Evolutionary conservation across 2,329 filamentous ascomycete species (phyloP), one percentile per base, ranked within the genome.

Genomic region (Fulvia fulva): DNA sequence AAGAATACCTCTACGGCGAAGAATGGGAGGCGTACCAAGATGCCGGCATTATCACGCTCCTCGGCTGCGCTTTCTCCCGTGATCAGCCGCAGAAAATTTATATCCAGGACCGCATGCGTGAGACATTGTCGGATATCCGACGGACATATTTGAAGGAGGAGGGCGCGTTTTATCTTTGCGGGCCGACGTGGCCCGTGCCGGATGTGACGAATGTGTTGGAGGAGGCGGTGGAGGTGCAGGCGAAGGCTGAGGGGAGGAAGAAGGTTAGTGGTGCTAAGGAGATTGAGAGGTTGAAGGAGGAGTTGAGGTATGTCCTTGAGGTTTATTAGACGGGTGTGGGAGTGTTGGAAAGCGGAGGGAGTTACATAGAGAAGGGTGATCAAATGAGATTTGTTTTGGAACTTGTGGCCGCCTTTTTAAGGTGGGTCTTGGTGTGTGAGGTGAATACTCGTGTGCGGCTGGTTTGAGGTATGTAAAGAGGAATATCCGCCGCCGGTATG

Each of bases 71-170:
- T 45, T 99, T 99, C 82, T 96, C 90, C 59, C 88, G 94, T 73
- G 94, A 99, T 73, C 94, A 99, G 82, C 89, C 90, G 16, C 83
- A 97, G 80, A 99, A 99, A 86, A 96, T 99, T 65, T 99, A 99
- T 78, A 99, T 99, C 71, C 94, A 99, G 80, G 94, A 99, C 74
- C 86, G 92, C 65, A 99, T 99, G 94, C 83, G 94, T 58, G 83
- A 97, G 83, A 91, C 88, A 0, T 78, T 97, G 59, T 78, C 80
- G 46, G 87, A 94, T 62, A 95, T 99, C 63, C 83, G 91, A 58
- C 80, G 91, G 76, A 89, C 91, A 0, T 97, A 97, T 75, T 85
- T 97, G 65, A 80, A 87, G 70, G 85, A 97, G 66, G 88, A 94
- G 68, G 94, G 94, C 57, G 87, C 88, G 32, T 99, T 99, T 79